Conservation (phyloP, 306 rosid genomes). For the Cucurbita ficifolia region DNA sequence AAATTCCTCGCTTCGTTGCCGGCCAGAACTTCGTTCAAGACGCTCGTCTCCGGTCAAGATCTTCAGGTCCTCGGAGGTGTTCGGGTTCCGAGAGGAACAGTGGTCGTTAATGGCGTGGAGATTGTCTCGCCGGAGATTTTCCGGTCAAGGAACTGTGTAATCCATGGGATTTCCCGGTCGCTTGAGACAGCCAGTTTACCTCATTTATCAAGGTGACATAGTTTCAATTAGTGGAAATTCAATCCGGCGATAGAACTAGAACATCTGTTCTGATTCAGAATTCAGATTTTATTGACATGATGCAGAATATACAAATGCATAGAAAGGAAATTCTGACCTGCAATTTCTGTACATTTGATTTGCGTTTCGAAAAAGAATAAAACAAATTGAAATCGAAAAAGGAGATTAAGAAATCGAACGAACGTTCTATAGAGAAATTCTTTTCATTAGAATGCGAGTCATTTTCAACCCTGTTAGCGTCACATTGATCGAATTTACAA, state of each 20-base stretch:
- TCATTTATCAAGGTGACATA: not conserved
- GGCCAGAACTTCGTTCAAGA: conserved; percentile 23
- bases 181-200: conserved; percentile 19
- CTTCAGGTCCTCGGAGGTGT: conserved; percentile 32
- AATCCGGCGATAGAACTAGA: not conserved
- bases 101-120: conserved; percentile 37
- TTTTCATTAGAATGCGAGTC: conserved; percentile 61
- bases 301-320: not conserved
- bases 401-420: not conserved
- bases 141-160: conserved; percentile 30
- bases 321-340: not conserved
- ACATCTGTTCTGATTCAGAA: not conserved
- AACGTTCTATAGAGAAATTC: conserved; percentile 16
- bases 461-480: conserved; percentile 41
- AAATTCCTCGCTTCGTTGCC: conserved; percentile 31
- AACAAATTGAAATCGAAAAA: not conserved
- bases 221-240: not conserved
- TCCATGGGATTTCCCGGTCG: conserved; percentile 68
- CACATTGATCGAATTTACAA: conserved; percentile 36
- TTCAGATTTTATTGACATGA: not conserved
- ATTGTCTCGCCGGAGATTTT: conserved; percentile 44
- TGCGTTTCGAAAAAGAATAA: not conserved
- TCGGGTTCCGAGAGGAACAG: conserved; percentile 11
- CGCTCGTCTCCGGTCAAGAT: conserved; percentile 24
- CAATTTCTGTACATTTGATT: not conserved